Evolutionary conservation across 1,284 basidiomycete species (phyloP).

Genomic region (Irpex sp.): DNA sequence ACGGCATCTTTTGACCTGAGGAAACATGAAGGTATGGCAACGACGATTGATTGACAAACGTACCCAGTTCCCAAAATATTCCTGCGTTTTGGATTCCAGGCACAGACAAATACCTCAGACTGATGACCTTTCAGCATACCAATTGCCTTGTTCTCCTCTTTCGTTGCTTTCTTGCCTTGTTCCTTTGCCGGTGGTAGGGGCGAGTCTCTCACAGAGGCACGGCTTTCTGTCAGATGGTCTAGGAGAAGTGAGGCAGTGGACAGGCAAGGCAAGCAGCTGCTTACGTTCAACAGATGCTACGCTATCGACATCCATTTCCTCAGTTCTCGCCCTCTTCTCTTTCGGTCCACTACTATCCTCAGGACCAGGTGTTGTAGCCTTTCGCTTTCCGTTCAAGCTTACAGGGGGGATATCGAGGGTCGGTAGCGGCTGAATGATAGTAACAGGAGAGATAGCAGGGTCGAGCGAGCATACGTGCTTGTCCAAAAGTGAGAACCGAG

Average conservation of each 20-base stretch:
- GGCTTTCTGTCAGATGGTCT: constrained; percentile 8
- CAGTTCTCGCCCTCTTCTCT: constrained; percentile 28
- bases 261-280: constrained; percentile 8
- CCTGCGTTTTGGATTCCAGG: constrained; percentile 68
- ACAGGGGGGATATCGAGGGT: constrained; percentile 1
- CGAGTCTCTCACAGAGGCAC: background rate
- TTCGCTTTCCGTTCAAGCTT: constrained; percentile 22
- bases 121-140: constrained; percentile 52
- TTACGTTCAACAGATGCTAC: constrained; percentile 24
- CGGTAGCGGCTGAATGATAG: constrained; percentile 14
- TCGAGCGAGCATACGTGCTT: constrained; percentile 59
- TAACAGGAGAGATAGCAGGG: constrained; percentile 16
- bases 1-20: constrained; percentile 70
- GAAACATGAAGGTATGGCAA: no score
- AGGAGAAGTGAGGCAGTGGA: background rate
- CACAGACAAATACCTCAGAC: constrained; percentile 72
- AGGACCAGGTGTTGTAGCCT: constrained; percentile 21
- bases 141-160: constrained; percentile 31
- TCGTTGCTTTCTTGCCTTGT: background rate
- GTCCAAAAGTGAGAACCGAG: constrained; percentile 64
- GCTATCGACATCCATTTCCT: constrained; percentile 22
- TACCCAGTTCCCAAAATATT: constrained; percentile 71
- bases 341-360: constrained; percentile 19
- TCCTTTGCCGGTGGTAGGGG: background rate
- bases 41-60: constrained; percentile 16